These are phyloP conservation scores for Hamigera avellanea DNA, from an alignment of 495 filamentous ascomycete species.

Conservation along the genomic window DNA sequence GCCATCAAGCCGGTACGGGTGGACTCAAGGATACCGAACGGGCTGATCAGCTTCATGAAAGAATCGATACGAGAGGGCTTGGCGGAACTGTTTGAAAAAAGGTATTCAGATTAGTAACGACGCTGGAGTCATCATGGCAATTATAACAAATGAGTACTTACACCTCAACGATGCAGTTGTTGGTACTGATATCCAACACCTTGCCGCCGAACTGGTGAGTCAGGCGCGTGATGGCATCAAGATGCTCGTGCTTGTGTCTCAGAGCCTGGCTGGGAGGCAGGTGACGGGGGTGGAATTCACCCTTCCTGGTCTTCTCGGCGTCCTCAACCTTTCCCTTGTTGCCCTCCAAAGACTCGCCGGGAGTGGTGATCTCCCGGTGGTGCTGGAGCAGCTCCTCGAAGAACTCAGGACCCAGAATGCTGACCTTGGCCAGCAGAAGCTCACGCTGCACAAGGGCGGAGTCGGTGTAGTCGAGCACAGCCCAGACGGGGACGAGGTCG, in stretches of 20 bases:
- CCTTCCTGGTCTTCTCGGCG: slow-evolving; percentile 23
- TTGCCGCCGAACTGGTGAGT: slow-evolving; percentile 97
- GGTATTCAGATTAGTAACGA: slow-evolving; percentile 1
- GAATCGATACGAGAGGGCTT: slow-evolving; percentile 92
- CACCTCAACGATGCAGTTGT: slow-evolving; percentile 97
- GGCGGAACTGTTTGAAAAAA: slow-evolving; percentile 50
- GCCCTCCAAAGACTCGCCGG: slow-evolving; percentile 20
- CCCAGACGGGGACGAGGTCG: slow-evolving; percentile 96
- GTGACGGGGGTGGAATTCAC: slow-evolving; percentile 68
- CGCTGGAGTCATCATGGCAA: slow-evolving; percentile 3
- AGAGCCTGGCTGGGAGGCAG: slow-evolving; percentile 78
- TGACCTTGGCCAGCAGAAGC: slow-evolving; percentile 90
- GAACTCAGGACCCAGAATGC: slow-evolving; percentile 90
- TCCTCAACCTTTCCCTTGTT: slow-evolving; percentile 19
- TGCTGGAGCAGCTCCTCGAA: slow-evolving; percentile 93
- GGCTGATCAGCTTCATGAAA: slow-evolving; percentile 88
- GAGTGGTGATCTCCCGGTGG: slow-evolving; percentile 63
- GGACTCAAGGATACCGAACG: slow-evolving; percentile 96
- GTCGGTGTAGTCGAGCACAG: slow-evolving; percentile 88
- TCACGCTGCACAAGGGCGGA: slow-evolving; percentile 94
- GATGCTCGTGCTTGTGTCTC: slow-evolving; percentile 92
- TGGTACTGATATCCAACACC: slow-evolving; percentile 92
- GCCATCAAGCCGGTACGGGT: slow-evolving; percentile 94
- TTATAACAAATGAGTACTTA: slow-evolving; percentile 34
- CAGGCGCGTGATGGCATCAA: slow-evolving; percentile 87